These are phyloP conservation scores for Euptelea pleiosperma DNA, from an alignment of 164 flowering plant species.

Conservation along the genomic window DNA sequence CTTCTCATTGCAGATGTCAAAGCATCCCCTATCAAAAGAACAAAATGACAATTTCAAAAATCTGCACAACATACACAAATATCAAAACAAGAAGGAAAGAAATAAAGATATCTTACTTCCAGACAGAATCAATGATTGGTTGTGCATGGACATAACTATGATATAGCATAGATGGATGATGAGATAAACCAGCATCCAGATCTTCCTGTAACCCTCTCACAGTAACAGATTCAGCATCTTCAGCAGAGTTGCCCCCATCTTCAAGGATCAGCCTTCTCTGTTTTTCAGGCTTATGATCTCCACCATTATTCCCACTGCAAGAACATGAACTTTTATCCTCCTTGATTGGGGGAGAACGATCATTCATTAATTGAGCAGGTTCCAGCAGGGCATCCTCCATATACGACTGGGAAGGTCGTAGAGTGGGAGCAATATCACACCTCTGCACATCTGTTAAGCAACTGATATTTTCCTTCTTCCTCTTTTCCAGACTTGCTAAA, in stretches of 20 bases:
- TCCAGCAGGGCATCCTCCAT: neutral
- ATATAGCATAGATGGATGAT: neutral
- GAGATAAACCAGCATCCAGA: neutral
- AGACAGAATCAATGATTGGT: slow-evolving; percentile 43
- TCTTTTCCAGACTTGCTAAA: neutral
- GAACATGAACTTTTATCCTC: neutral
- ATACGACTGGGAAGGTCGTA: neutral
- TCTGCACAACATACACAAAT: too few relatives aligned
- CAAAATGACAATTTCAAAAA: neutral
- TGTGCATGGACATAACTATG: slow-evolving; percentile 19
- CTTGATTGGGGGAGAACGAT: neutral
- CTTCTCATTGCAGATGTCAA: slow-evolving; percentile 16
- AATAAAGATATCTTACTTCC: slow-evolving; percentile 36
- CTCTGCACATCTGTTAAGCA: slow-evolving; percentile 5
- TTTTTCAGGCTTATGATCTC: slow-evolving; percentile 10
- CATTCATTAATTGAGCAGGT: neutral
- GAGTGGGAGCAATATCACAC: neutral
- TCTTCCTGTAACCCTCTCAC: too few relatives aligned
- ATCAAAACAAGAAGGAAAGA: neutral
- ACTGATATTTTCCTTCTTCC: neutral
- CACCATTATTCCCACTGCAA: slow-evolving; percentile 1
- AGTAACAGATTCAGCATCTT: slow-evolving; percentile 10
- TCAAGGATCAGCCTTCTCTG: slow-evolving; percentile 8
- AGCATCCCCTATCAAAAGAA: slow-evolving; percentile 42
- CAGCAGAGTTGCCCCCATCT: slow-evolving; percentile 9